These are phyloP conservation scores for Mycena crocata DNA, from an alignment of 768 basidiomycete species.

Conservation along the genomic window DNA sequence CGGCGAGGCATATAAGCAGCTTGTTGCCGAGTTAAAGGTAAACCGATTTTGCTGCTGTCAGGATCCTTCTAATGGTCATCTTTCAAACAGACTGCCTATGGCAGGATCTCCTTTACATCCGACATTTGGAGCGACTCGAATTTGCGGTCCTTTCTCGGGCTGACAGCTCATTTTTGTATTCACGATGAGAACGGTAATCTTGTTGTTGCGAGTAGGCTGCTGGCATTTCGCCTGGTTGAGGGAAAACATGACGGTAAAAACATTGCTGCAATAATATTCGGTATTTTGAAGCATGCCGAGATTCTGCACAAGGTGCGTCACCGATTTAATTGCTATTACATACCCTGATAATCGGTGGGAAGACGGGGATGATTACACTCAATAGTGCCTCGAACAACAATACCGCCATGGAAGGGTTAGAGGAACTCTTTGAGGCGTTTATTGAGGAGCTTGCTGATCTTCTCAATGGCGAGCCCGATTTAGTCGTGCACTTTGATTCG, in stretches of 20 bases:
- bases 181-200: slow-evolving; percentile 36
- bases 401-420: slow-evolving; percentile 45
- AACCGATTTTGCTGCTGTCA: slow-evolving; percentile 10
- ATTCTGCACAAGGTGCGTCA: slow-evolving; percentile 36
- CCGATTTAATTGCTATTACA: too few species aligned
- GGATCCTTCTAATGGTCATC: not conserved
- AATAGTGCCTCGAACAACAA: slow-evolving; percentile 52
- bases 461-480: not conserved
- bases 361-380: slow-evolving; percentile 45
- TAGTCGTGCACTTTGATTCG: slow-evolving; percentile 29
- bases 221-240: slow-evolving; percentile 45
- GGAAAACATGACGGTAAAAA: slow-evolving; percentile 46
- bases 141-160: slow-evolving; percentile 43
- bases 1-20: slow-evolving; percentile 32
- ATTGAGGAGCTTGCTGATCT: slow-evolving; percentile 40
- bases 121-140: slow-evolving; percentile 48
- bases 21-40: slow-evolving; percentile 41
- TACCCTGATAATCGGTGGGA: not conserved
- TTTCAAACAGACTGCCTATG: slow-evolving; percentile 36
- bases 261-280: slow-evolving; percentile 38
- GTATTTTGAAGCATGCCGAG: slow-evolving; percentile 39
- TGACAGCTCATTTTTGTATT: slow-evolving; percentile 46
- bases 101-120: slow-evolving; percentile 46
- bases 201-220: slow-evolving; percentile 35
- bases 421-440: slow-evolving; percentile 31